Evolutionary conservation across 2,329 filamentous ascomycete species (phyloP), one percentile per base, ranked within the genome.

Genomic region (Fusarium sp.): DNA sequence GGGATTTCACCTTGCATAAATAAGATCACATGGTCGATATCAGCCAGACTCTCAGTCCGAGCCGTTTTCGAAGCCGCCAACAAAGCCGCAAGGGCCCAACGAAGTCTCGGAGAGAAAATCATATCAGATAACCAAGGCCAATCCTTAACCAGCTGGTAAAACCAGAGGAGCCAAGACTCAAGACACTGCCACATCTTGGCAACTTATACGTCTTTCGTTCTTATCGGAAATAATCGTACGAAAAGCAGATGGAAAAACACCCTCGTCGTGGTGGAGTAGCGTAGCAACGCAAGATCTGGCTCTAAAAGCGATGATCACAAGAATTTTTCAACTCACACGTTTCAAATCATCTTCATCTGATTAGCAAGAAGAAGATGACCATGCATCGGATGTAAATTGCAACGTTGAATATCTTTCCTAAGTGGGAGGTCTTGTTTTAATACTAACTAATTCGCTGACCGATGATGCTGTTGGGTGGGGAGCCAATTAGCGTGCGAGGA

Each of bases 1-100:
- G 2, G 5, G 2, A 17, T 18, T 1, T 8, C 27, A 50, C 63
- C 63, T 42, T 66, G 64, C 64, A 66, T 66, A 1, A 66, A 66
- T 2, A 66, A 7, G 11, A 66, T 66, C 0, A 66, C 64, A 46
- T 66, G 64, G 12, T 66, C 64, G 8, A 66, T 66, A 42, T 66
- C 64, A 5, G 64, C 63, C 7, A 66, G 20, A 1, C 60, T 29
- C 14, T 50, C 35, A 25, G 63, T 59, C 14, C 25, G 14, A 5
- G 29, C 44, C 4, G 63, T 63, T 6, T 12, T 27, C 3, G 33
- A 39, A 15, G 33, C 20, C 8, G 61, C 63, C 7, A 66, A 20
- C 8, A 66, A 22, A 4, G 52, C 35, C 5, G 63, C 41, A 6
- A 66, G 10, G 11, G 29, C 12, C 33, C 39, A 39, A 7, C 61